Evolutionary conservation across 345 rosid genomes (phyloP).

Genomic region (Cardamine resedifolia): DNA sequence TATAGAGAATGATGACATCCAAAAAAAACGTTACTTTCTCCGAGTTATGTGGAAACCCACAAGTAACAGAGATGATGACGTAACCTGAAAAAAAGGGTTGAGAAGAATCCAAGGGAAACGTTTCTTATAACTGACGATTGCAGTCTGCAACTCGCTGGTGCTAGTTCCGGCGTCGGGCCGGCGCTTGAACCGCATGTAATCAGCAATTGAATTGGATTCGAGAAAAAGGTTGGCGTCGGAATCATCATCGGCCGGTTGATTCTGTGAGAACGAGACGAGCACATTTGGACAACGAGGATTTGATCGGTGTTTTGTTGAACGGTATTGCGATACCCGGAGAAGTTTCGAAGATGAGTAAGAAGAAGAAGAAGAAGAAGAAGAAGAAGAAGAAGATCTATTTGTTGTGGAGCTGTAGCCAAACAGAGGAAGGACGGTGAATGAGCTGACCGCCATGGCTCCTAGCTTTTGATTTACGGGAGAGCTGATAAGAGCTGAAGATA

Average conservation of each 20-base stretch:
- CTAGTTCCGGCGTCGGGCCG: constrained; percentile 36
- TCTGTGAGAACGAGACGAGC: constrained; percentile 32
- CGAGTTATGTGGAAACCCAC: neutral
- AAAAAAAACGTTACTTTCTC: neutral
- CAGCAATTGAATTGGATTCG: constrained; percentile 63
- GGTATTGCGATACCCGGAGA: constrained; percentile 24
- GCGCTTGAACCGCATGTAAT: constrained; percentile 77
- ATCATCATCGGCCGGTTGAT: constrained; percentile 45
- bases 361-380: constrained; percentile 40
- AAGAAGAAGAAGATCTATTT: constrained; percentile 40
- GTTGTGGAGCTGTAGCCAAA: constrained; percentile 32
- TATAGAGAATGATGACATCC: constrained; percentile 4
- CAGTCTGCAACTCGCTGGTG: constrained; percentile 73
- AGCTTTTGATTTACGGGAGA: neutral
- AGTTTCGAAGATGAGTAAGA: constrained; percentile 34
- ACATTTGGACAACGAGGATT: constrained; percentile 31
- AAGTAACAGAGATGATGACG: neutral
- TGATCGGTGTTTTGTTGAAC: constrained; percentile 14
- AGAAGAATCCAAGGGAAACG: constrained; percentile 83
- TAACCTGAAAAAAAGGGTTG: constrained; percentile 77
- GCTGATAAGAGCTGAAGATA: constrained; percentile 32
- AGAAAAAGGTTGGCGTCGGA: constrained; percentile 53
- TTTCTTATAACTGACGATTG: constrained; percentile 75
- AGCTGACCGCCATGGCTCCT: constrained; percentile 52
- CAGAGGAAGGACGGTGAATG: constrained; percentile 44